Base-by-base conservation (phyloP, 495 filamentous ascomycete species). In the Aspergillus haitiensis region DNA sequence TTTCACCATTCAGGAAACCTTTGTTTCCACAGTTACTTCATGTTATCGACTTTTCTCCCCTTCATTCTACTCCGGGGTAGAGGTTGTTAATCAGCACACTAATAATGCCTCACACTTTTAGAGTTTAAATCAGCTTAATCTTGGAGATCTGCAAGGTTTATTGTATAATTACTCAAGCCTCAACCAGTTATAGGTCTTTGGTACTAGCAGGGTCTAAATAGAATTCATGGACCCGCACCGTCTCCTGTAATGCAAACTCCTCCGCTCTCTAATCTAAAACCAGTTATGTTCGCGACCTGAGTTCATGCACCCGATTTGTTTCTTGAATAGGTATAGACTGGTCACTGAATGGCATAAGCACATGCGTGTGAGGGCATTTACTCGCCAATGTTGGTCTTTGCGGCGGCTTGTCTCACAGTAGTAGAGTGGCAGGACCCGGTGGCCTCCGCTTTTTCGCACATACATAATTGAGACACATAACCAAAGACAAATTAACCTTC, bases 151-250 rank as follows among this genome's bases (percentile, higher is more conserved):
- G 45, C 45, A 27, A 48, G 10, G 10, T 48, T 48, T 6, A 27
- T 32, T 34, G 48, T 51, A 51, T 51, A 34, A 51, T 51, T 48
- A 31, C 12, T 31, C 48, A 13, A 34, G 48, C 48, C 48, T 34
- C 13, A 51, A 15, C 21, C 12, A 12, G n/a, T 32, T 12, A 15
- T 51, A 34, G 48, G 2, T 11, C 10, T 21, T n/a, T 15, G 13
- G n/a, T 8, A 51, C 48, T 51, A 51, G 27, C 48, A 51, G 34
- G 48, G 12, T 51, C 48, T 34, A 51, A 51, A n/a, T 51, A 51
- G 11, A 12, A 34, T n/a, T 51, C 32, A n/a, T 1, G 16, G 47
- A 50, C 47, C 47, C 21, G 47, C 47, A 49, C 16, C 18, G 1
- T 32, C 47, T 32, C 32, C 34, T 27, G 21, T 27, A 27, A 27